A percentile compares a stretch with the other conserved stretches of the same genome.
Evolutionary conservation across 2,329 filamentous ascomycete species (phyloP).

Genomic region (Apiospora sp.): DNA sequence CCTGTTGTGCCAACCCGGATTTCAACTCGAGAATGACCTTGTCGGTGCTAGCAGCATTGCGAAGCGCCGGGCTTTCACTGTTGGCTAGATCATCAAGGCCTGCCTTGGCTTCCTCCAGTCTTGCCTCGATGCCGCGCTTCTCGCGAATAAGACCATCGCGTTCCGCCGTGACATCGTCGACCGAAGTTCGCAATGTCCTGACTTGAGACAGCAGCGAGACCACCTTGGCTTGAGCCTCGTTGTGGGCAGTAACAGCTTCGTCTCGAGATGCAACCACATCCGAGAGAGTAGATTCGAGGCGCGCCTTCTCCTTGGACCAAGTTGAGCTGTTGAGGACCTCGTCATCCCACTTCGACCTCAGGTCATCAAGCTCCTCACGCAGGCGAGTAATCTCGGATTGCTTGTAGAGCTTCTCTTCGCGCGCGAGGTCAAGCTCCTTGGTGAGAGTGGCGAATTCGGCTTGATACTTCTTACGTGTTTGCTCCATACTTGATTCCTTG

Average conservation of each 20-base stretch:
- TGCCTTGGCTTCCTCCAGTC: conserved; percentile 85
- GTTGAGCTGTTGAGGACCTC: conserved; percentile 97
- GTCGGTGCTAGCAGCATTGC: conserved; percentile 88
- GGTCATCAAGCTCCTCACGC: conserved; percentile 94
- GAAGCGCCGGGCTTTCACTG: conserved; percentile 85
- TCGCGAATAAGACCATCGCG: conserved; percentile 85
- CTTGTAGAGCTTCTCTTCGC: conserved; percentile 86
- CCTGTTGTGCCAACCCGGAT: conserved; percentile 86
- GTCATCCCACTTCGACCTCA: conserved; percentile 97
- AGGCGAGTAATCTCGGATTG: conserved; percentile 87
- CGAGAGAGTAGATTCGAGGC: conserved; percentile 87
- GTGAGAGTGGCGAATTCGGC: conserved; percentile 88
- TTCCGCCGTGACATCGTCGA: conserved; percentile 87
- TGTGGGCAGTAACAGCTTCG: conserved; percentile 91
- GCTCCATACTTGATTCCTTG: conserved; percentile 94
- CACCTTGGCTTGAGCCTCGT: conserved; percentile 92
- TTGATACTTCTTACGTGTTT: conserved; percentile 97
- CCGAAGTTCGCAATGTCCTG: conserved; percentile 78
- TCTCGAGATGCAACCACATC: conserved; percentile 92
- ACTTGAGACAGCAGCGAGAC: conserved; percentile 91
- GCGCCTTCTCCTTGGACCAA: conserved; percentile 97
- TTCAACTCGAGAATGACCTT: conserved; percentile 90
- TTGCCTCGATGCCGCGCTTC: conserved; percentile 86
- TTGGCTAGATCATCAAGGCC: conserved; percentile 87
- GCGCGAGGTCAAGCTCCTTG: conserved; percentile 91